Evolutionary conservation across 2,329 filamentous ascomycete species (phyloP), one percentile per base, ranked within the genome.

Genomic region (Fusarium algeriense): DNA sequence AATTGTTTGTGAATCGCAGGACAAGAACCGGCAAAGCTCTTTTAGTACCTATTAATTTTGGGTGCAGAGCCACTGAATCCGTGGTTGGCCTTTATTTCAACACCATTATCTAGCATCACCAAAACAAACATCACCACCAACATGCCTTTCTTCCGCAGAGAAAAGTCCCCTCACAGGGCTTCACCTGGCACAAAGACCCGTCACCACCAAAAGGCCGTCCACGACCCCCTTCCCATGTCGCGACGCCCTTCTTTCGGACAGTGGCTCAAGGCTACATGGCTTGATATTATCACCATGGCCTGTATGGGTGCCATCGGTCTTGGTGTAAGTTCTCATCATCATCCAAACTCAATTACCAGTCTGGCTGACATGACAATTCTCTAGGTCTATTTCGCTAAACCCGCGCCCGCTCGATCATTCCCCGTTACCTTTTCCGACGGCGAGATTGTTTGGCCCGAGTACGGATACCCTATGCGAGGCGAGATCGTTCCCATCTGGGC

Each of bases 401-500:
- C 91, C 0, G 90, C 90, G 0, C 89, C 91, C 0, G 88, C 86
- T 10, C 86, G 91, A n/a, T 92, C 89, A 13, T 93, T 93, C 77
- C 86, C 91, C 38, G 86, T 93, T 44, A 87, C 85, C 49, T 92
- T 92, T 75, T 79, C 84, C 34, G 87, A 93, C 72, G 89, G 90
- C 65, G 88, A 92, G 76, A 84, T 93, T 44, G 90, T 93, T 48
- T 88, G 90, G 71, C 91, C 92, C 0, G 78, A 93, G 65, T 92
- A 93, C 71, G 91, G 90, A 32, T 93, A 92, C 76, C 91, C 91
- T 2, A 80, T 92, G 28, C 89, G 91, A 66, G 87, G 90, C 46
- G 90, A 93, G 74, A 91, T 93, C 75, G 80, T 93, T 10, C 91
- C 92, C 28, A 93, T 92, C 76, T 93, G 89, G 88, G 84, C 88